Percentiles rank a stretch among this genome's conserved stretches.
Conservation (phyloP, 176 grass and related monocot species). For the Aechmea fasciata region DNA sequence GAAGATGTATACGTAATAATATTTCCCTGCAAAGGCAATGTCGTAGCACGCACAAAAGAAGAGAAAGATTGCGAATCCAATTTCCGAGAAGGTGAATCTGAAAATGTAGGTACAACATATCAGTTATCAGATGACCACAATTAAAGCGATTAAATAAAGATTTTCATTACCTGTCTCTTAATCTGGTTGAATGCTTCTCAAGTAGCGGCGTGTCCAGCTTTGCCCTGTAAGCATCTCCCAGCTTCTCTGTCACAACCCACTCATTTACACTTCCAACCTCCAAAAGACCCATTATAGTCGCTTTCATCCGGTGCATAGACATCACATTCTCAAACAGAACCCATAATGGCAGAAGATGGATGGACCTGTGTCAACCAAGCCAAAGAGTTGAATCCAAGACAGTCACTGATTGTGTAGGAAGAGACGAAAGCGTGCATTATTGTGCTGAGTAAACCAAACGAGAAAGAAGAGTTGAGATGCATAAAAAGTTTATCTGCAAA, state of each 20-base stretch:
- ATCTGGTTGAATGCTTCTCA: slow-evolving; percentile 44
- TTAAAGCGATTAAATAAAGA: background rate
- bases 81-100: slow-evolving; percentile 61
- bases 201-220: slow-evolving; percentile 43
- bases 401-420: background rate
- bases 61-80: slow-evolving; percentile 53
- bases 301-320: slow-evolving; percentile 91
- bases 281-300: slow-evolving; percentile 67
- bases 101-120: slow-evolving; percentile 3
- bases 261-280: slow-evolving; percentile 72
- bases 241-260: slow-evolving; percentile 92
- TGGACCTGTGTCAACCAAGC: slow-evolving; percentile 31
- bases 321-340: slow-evolving; percentile 97
- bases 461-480: background rate
- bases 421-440: background rate
- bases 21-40: slow-evolving; percentile 38
- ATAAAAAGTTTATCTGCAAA: slow-evolving; percentile 2
- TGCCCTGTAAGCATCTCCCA: slow-evolving; percentile 35
- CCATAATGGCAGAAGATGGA: slow-evolving; percentile 91
- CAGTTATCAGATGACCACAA: background rate
- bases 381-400: background rate
- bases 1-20: slow-evolving; percentile 80
- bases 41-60: slow-evolving; percentile 65
- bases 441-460: background rate
- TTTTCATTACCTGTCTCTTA: slow-evolving; percentile 48